Base-by-base conservation (phyloP, 2,329 filamentous ascomycete species). In the Fusarium penzigii region DNA sequence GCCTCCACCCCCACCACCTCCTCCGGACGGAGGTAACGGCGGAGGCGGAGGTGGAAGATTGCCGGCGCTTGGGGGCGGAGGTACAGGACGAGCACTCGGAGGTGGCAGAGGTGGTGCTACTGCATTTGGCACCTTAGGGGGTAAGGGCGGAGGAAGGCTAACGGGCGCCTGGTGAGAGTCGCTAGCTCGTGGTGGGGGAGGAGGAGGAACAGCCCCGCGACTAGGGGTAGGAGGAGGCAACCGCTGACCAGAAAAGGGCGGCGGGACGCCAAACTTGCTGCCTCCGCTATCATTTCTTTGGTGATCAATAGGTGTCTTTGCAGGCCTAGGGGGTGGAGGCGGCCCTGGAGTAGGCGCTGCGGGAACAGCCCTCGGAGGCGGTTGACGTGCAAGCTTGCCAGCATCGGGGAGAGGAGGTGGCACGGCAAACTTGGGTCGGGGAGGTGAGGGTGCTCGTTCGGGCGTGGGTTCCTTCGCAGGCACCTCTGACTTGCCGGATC, bases 361-460 rank as follows among this genome's bases (percentile, higher is more conserved):
- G 38, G 66, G 56, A 9, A 58, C 56, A 29, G 67, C 64, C 39
- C 63, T 65, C 13, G 65, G 59, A 29, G 65, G 61, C 25, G 69
- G 76, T 62, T 70, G 81, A 73, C 86, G 79, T 4, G 88, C 91
- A 67, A 85, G 94, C 72, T 90, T 96, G 38, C 94, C 94, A 52
- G 94, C 94, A 70, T 96, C 92, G 49, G 90, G 85, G 53, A 97
- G 74, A 3, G 93, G 90, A 34, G 94, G 94, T 42, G 94, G 94
- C 9, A 90, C 93, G 59, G 86, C 82, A 75, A 96, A 97, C 63
- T 80, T 82, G 9, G 84, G 84, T 46, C 86, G 82, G 17, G 85
- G 82, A 14, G 86, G 84, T 12, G 90, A 89, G 13, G 87, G 83
- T 53, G 90, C 87, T 65, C 86, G 80, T 29, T 87, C 82, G n/a